Conservation (phyloP, 1,139 yeast genomes). For the Geotrichum phurueaensis region DNA sequence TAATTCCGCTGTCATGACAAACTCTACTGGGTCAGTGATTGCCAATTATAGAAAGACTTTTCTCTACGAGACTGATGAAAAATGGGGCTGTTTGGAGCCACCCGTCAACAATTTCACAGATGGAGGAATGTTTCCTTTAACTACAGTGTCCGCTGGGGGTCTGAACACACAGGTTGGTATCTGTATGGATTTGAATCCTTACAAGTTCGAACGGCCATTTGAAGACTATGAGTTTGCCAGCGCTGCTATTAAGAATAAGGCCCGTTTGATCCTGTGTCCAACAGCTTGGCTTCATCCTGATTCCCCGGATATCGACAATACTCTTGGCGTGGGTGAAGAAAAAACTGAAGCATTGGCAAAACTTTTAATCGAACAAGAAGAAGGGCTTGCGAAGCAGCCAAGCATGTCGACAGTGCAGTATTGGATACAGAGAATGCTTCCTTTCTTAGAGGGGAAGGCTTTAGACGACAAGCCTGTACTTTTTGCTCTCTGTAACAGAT, state of each 20-base stretch:
- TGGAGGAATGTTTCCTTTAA: slow-evolving; percentile 10
- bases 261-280: slow-evolving; percentile 62
- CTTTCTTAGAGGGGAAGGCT: slow-evolving; percentile 41
- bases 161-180: slow-evolving; percentile 54
- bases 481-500: slow-evolving; percentile 58
- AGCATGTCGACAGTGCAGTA: slow-evolving; percentile 44
- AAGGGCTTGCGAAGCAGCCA: slow-evolving; percentile 32
- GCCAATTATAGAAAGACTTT: slow-evolving; percentile 74
- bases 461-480: slow-evolving; percentile 29
- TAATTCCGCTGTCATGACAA: slow-evolving; percentile 67
- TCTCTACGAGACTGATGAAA: slow-evolving; percentile 71
- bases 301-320: slow-evolving; percentile 25
- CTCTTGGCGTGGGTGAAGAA: slow-evolving; percentile 6
- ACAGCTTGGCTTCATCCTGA: slow-evolving; percentile 78
- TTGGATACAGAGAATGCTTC: slow-evolving; percentile 71
- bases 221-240: slow-evolving; percentile 60
- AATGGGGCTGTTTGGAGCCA: slow-evolving; percentile 75
- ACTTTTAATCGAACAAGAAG: slow-evolving; percentile 19
- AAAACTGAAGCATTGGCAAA: neutral
- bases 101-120: slow-evolving; percentile 33
- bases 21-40: slow-evolving; percentile 52
- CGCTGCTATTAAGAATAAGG: slow-evolving; percentile 45
- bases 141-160: neutral
- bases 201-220: slow-evolving; percentile 70
- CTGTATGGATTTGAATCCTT: slow-evolving; percentile 94